Evolutionary conservation across 2,329 filamentous ascomycete species (phyloP).

Genomic region (Curvularia hawaiiensis): DNA sequence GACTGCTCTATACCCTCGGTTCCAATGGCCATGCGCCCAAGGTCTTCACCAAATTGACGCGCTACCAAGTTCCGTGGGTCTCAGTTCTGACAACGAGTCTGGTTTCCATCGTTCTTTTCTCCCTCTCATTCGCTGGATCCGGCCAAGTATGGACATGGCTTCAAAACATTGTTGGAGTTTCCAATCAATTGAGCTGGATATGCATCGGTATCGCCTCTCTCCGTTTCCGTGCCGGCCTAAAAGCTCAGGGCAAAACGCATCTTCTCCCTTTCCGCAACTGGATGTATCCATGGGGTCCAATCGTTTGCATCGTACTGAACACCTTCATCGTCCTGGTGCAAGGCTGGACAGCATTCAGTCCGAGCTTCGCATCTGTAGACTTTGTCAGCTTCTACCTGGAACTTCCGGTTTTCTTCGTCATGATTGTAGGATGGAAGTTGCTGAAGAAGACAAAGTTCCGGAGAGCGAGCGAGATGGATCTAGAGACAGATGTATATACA

Average conservation of each 20-base stretch:
- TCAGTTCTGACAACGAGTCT: constrained; percentile 44
- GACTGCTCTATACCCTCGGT: constrained; percentile 61
- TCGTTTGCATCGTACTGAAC: constrained; percentile 33
- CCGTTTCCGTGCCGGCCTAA: constrained; percentile 56
- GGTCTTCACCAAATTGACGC: constrained; percentile 63
- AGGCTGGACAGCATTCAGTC: constrained; percentile 59
- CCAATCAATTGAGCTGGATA: constrained; percentile 60
- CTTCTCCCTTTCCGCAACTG: constrained; percentile 63
- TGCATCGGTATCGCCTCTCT: constrained; percentile 62
- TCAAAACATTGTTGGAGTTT: constrained; percentile 67
- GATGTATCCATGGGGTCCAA: constrained; percentile 59
- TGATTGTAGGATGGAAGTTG: constrained; percentile 38
- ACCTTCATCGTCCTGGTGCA: constrained; percentile 39
- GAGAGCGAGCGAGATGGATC: constrained; percentile 34
- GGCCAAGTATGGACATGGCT: constrained; percentile 64
- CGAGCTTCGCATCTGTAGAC: constrained; percentile 49
- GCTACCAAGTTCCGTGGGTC: constrained; percentile 49
- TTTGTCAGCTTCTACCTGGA: constrained; percentile 59
- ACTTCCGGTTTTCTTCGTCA: constrained; percentile 36
- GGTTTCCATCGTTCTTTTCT: constrained; percentile 49
- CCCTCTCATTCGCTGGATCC: constrained; percentile 51
- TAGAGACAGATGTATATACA: constrained; percentile 40
- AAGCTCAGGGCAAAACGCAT: constrained; percentile 54
- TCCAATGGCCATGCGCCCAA: constrained; percentile 69
- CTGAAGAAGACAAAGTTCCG: constrained; percentile 37